Evolutionary conservation across 306 rosid species (phyloP).

Genomic region (Carpinus viminea): DNA sequence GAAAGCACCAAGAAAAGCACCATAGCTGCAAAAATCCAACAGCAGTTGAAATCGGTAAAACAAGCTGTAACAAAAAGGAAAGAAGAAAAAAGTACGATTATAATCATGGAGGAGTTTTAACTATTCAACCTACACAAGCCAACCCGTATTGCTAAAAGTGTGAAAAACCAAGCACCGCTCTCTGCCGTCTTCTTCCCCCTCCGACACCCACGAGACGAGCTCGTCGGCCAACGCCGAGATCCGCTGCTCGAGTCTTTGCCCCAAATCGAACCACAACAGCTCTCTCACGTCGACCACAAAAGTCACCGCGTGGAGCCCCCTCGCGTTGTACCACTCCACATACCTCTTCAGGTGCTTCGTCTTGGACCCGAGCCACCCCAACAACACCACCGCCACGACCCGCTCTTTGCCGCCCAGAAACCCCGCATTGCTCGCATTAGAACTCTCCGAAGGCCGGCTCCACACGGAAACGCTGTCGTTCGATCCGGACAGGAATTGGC

Average conservation of each 20-base stretch:
- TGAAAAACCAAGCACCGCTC: constrained; percentile 76
- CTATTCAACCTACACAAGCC: constrained; percentile 70
- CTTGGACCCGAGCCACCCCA: constrained; percentile 88
- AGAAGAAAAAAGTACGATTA: neutral
- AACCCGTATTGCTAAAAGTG: constrained; percentile 91
- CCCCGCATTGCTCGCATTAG: constrained; percentile 17
- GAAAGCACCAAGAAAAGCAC: constrained; percentile 59
- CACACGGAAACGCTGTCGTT: constrained; percentile 35
- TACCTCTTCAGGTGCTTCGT: constrained; percentile 75
- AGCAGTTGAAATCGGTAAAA: neutral
- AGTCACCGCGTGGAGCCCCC: constrained; percentile 70
- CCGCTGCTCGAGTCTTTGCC: constrained; percentile 53
- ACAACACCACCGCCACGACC: constrained; percentile 60
- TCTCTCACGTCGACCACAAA: constrained; percentile 61
- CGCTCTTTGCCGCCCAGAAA: constrained; percentile 24
- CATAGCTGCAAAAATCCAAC: constrained; percentile 54
- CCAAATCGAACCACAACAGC: constrained; percentile 55
- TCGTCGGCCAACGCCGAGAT: constrained; percentile 45
- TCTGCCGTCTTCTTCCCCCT: constrained; percentile 49
- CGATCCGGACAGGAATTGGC: constrained; percentile 29
- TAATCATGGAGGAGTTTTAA: neutral
- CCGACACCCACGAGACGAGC: constrained; percentile 60
- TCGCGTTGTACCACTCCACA: constrained; percentile 80
- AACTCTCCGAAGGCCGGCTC: constrained; percentile 46
- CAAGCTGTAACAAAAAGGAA: neutral